Base-by-base conservation (phyloP, 495 filamentous ascomycete genomes). In the Penicillium psychrofluorescens region DNA sequence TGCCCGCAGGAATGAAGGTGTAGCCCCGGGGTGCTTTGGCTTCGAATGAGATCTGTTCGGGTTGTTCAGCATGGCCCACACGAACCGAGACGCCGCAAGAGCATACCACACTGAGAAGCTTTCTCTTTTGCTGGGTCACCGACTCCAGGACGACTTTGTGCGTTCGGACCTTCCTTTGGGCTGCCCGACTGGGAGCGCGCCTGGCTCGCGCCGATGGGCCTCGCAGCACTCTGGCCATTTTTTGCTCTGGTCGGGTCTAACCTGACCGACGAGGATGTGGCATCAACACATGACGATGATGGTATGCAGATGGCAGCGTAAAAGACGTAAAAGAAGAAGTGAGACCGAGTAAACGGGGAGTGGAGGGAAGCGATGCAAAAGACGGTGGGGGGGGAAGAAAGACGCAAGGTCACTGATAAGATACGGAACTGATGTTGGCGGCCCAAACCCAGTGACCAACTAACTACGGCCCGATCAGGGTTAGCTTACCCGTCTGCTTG, bases 1-100 rank as follows among this genome's bases (percentile, higher is more conserved):
- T 81, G 15, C 90, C 90, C 41, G 81, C 76, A n/a, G 86, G 83
- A 43, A 95, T 81, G 56, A 90, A 94, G 22, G 80, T 83, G 50
- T 86, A 95, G 7, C 87, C 88, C n/a, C 72, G 75, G 2, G 88
- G 88, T 22, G 88, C 68, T 55, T 68, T 61, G 11, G 67, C 64
- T 43, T 72, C 68, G 40, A 75, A 70, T 22, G 62, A 72, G 44
- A 76, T 65, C 74, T 78, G 51, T 28, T 16, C 27, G 28, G 11
- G 43, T 36, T 38, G 49, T 68, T 48, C 61, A 55, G 50, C 38
- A 48, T 44, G 31, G 39, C 55, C 22, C 22, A 44, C 11, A 30
- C 12, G 45, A 15, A 12, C 12, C 11, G 22, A 35, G 9, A 45
- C 11, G 35, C 45, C 37, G 37, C 37, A 36, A 29, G 22, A 48